Evolutionary conservation across 2,329 filamentous ascomycete genomes (phyloP).

Genomic region (Fusarium udum): DNA sequence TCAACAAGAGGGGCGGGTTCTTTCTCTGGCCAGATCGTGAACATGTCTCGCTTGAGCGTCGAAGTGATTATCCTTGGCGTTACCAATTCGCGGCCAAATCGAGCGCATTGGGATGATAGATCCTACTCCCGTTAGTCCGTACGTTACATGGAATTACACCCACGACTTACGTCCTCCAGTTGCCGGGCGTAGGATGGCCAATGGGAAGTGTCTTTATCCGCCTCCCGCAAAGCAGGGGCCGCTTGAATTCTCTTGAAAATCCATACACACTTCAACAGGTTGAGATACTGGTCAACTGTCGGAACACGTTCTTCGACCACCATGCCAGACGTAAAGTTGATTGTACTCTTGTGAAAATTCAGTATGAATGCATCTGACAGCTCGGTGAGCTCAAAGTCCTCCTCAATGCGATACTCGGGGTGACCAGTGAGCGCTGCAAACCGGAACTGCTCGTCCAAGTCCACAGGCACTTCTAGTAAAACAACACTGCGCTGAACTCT

Average conservation of each 20-base stretch:
- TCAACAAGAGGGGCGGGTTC: conserved; percentile 42
- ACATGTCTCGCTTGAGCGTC: conserved; percentile 35
- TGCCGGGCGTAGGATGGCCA: conserved; percentile 49
- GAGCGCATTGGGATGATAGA: conserved; percentile 41
- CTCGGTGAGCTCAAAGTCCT: conserved; percentile 39
- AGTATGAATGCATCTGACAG: conserved; percentile 48
- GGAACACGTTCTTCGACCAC: conserved; percentile 41
- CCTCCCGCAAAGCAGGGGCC: conserved; percentile 21
- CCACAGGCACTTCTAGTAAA: conserved; percentile 32
- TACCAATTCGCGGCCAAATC: conserved; percentile 44
- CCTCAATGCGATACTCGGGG: conserved; percentile 31
- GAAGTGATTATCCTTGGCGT: conserved; percentile 33
- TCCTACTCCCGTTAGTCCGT: conserved; percentile 33
- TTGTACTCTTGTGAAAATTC: conserved; percentile 42
- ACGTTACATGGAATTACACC: fast-evolving
- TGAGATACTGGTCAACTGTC: conserved; percentile 44
- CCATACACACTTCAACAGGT: conserved; percentile 49
- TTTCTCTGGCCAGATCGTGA: conserved; percentile 46
- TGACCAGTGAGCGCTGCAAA: conserved; percentile 35
- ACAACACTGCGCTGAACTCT: conserved; percentile 25
- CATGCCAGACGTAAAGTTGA: conserved; percentile 40
- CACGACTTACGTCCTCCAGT: conserved; percentile 45
- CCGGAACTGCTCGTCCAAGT: conserved; percentile 40
- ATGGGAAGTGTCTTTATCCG: conserved; percentile 41
- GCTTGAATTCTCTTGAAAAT: conserved; percentile 37